phyloP scores from a whole-genome alignment of 345 rosid species.

The Euphorbia pulcherrima region DNA sequence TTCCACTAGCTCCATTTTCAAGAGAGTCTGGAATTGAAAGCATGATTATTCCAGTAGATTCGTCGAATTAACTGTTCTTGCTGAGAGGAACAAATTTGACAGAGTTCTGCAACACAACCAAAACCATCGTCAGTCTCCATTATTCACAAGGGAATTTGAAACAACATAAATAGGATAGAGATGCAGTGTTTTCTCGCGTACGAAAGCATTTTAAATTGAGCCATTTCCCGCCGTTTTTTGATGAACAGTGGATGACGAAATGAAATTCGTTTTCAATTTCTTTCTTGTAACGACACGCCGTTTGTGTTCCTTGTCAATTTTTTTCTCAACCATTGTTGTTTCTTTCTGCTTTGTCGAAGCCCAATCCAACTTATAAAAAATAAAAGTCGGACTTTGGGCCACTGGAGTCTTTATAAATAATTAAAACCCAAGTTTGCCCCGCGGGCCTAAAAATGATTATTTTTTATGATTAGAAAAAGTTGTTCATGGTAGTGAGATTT shows the following conservation, averaged over 20 bases:
- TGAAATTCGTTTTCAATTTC: no score
- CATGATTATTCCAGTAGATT: constrained; percentile 34
- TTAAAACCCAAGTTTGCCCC: no score
- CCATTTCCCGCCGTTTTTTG: constrained; percentile 15
- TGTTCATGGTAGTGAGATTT: no score
- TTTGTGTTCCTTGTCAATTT: background rate
- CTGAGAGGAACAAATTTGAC: constrained; percentile 28
- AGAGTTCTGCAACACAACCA: constrained; percentile 18
- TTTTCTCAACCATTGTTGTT: background rate
- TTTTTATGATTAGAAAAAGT: no score
- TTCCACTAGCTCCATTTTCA: background rate
- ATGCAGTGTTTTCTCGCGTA: background rate
- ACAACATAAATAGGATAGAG: background rate
- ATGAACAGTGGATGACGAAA: background rate
- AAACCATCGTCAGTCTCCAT: constrained; percentile 26
- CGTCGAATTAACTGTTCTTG: constrained; percentile 17
- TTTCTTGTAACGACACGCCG: background rate
- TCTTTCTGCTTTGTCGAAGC: no score
- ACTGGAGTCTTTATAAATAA: no score
- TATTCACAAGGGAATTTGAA: background rate
- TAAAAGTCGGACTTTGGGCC: no score
- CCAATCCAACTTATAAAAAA: no score
- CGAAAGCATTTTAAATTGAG: background rate
- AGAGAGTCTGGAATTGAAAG: constrained; percentile 31
- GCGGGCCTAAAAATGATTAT: no score